These are phyloP conservation scores for Saturnispora halmiae DNA, from an alignment of 805 yeast genomes.

Conservation along the genomic window DNA sequence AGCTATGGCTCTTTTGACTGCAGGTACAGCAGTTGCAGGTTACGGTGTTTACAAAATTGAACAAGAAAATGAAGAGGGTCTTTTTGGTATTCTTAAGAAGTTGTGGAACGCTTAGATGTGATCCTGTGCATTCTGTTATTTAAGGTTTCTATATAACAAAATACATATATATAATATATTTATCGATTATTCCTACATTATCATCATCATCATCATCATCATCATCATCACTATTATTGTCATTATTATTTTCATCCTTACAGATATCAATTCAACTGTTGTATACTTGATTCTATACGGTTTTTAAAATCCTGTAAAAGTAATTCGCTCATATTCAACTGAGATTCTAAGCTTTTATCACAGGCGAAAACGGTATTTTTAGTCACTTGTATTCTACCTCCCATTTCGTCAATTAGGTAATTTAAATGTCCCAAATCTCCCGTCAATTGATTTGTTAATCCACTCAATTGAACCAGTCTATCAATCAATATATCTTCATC, in stretches of 20 bases:
- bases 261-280: neutral
- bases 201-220: too few relatives aligned
- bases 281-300: too few relatives aligned
- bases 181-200: too few relatives aligned
- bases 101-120: constrained; percentile 29
- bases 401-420: neutral
- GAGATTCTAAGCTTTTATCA: neutral
- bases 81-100: constrained; percentile 36
- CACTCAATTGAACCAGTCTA: neutral
- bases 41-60: constrained; percentile 69
- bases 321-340: neutral
- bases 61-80: constrained; percentile 55
- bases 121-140: too few relatives aligned
- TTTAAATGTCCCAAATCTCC: neutral
- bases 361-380: neutral
- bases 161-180: too few relatives aligned
- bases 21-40: constrained; percentile 56
- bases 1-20: constrained; percentile 50
- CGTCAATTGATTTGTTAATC: neutral
- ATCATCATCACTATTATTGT: too few relatives aligned
- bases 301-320: too few relatives aligned
- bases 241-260: neutral
- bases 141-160: too few relatives aligned
- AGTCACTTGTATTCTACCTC: neutral
- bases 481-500: neutral